Conservation (phyloP, 2,329 filamentous ascomycete species). For the Nemania bipapillata region DNA sequence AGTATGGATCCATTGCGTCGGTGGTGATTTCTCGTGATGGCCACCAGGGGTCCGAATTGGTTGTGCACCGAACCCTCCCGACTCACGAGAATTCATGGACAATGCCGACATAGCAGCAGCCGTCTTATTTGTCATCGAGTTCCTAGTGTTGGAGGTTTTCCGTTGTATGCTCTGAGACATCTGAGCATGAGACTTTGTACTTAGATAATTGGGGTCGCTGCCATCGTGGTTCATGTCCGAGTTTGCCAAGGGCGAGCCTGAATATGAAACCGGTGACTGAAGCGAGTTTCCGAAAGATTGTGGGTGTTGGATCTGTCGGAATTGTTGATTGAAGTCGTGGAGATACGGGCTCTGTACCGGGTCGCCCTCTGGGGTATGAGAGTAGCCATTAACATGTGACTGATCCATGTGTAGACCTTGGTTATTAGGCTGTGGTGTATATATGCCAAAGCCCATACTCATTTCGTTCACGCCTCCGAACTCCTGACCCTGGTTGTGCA, state of each 20-base stretch:
- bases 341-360: conserved; percentile 92
- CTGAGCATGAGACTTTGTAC: conserved; percentile 67
- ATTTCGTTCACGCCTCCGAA: conserved; percentile 66
- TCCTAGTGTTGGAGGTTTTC: conserved; percentile 78
- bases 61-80: conserved; percentile 77
- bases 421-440: conserved; percentile 66
- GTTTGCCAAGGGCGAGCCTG: conserved; percentile 61
- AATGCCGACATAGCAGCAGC: conserved; percentile 74
- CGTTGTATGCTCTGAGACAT: conserved; percentile 73
- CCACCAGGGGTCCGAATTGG: conserved; percentile 76
- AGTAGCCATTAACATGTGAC: conserved; percentile 80
- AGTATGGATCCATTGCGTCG: conserved; percentile 90
- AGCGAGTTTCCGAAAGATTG: conserved; percentile 66
- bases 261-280: conserved; percentile 64
- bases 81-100: conserved; percentile 74
- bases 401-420: conserved; percentile 71
- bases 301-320: conserved; percentile 72
- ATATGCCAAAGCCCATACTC: conserved; percentile 68
- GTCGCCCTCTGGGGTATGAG: conserved; percentile 89
- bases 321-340: conserved; percentile 82
- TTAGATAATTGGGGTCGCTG: conserved; percentile 66
- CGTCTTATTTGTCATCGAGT: conserved; percentile 88
- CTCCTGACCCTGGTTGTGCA: conserved; percentile 66
- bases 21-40: conserved; percentile 81
- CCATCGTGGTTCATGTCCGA: conserved; percentile 63